Evolutionary conservation across 2,329 filamentous ascomycete species (phyloP), one percentile per base, ranked within the genome.

Genomic region (Trichoderma oligosporum): DNA sequence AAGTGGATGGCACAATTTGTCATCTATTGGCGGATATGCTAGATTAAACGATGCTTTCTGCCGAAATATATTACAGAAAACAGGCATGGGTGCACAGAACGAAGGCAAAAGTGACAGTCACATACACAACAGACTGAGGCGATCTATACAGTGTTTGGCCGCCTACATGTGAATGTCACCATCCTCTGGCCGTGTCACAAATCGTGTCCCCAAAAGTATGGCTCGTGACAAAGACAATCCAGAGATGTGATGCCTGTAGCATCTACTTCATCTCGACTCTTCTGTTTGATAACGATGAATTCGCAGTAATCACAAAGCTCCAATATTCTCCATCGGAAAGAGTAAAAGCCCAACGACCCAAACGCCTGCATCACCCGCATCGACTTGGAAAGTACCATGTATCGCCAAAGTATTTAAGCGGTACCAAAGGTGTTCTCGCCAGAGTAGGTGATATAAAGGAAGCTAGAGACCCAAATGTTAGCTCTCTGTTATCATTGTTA

Each of bases 361-460:
- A 72, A 72, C 70, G 71, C 71, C 71, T 63, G 62, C 65, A 66
- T 70, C 66, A 64, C 67, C 60, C 46, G 65, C 64, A 62, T 59
- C 61, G 58, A 60, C 54, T 56, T 57, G 58, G 36, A 47, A 53
- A 41, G 20, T 18, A 7, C 33, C 52, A 39, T 44, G 36, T 31
- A 54, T 47, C 46, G 41, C 46, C 54, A 16, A 18, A 31, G 12
- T 25, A 42, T 27, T 58, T 66, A 70, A 52, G 64, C 65, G 51
- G 61, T 62, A 71, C 94, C 94, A 71, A 99, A 99, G 56, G 94
- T 99, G 83, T 97, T 99, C 85, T 97, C 94, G 77, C 94, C 94
- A 49, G 93, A 97, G 82, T 96, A 96, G 68, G 93, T 97, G 79
- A 99, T 99, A 81, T 99, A 99, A 60, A 99, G 83, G 82, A 97